These are phyloP conservation scores for Coemansia sp. DNA, from an alignment of 192 early-diverging fungal genomes.

Conservation along the genomic window DNA sequence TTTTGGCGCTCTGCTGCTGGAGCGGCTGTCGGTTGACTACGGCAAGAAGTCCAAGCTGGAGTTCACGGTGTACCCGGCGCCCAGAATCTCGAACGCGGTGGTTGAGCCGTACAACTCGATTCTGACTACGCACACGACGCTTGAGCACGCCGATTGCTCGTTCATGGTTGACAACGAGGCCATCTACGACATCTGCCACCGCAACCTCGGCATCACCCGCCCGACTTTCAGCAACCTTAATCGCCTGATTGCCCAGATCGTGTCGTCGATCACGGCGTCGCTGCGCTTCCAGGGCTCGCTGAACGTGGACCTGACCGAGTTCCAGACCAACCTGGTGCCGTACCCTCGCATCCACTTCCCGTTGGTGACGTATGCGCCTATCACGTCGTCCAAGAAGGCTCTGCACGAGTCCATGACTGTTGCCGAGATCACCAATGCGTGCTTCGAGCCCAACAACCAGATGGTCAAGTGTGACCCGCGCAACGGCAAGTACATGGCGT, in stretches of 20 bases:
- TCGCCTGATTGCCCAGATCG: slow-evolving; percentile 96
- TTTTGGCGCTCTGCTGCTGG: slow-evolving; percentile 95
- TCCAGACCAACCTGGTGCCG: slow-evolving; percentile 99
- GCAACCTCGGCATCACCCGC: slow-evolving; percentile 95
- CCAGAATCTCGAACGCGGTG: slow-evolving; percentile 94
- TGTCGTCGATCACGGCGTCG: slow-evolving; percentile 98
- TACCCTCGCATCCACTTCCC: slow-evolving; percentile 99
- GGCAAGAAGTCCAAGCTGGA: slow-evolving; percentile 99
- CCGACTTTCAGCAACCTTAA: slow-evolving; percentile 98
- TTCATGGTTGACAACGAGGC: slow-evolving; percentile 99
- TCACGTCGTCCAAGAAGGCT: slow-evolving; percentile 93
- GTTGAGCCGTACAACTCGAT: slow-evolving; percentile 99
- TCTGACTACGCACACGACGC: slow-evolving; percentile 97
- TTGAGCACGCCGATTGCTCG: slow-evolving; percentile 98
- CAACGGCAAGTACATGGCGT: slow-evolving; percentile 99
- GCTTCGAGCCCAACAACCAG: slow-evolving; percentile 98
- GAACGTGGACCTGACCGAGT: slow-evolving; percentile 98
- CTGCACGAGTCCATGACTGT: slow-evolving; percentile 96
- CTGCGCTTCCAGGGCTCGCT: slow-evolving; percentile 98
- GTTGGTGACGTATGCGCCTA: slow-evolving; percentile 94
- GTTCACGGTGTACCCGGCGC: slow-evolving; percentile 99
- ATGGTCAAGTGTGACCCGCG: slow-evolving; percentile 99
- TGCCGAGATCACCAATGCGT: slow-evolving; percentile 92
- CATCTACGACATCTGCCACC: slow-evolving; percentile 98
- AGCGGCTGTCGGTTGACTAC: slow-evolving; percentile 99